Conservation (phyloP, 345 rosid genomes). For the Adansonia digitata region DNA sequence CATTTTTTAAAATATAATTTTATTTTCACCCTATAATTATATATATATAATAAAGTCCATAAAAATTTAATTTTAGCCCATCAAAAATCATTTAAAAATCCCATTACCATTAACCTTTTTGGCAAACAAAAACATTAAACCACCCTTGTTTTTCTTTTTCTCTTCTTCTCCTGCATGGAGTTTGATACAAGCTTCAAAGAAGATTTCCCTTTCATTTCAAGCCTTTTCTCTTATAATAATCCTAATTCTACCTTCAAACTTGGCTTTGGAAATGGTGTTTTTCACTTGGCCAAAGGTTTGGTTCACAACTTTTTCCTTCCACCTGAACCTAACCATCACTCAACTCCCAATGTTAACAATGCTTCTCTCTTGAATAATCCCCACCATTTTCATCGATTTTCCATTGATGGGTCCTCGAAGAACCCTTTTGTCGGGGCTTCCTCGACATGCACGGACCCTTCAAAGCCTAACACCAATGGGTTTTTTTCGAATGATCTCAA, state of each 20-base stretch:
- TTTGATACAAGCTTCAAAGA: slow-evolving; percentile 30
- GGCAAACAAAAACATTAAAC: slow-evolving; percentile 2
- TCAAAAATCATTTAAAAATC: too few relatives aligned
- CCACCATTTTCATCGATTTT: slow-evolving; percentile 11
- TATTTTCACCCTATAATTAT: too few relatives aligned
- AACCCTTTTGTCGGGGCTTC: slow-evolving; percentile 14
- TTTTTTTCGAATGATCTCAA: slow-evolving; percentile 5
- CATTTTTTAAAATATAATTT: neutral
- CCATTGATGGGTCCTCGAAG: slow-evolving; percentile 18
- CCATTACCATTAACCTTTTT: slow-evolving; percentile 1
- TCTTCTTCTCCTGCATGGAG: slow-evolving; percentile 35
- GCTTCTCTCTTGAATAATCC: slow-evolving; percentile 11
- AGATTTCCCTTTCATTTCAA: slow-evolving; percentile 20
- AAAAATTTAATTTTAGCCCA: neutral
- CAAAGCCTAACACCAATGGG: neutral
- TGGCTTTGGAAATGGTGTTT: slow-evolving; percentile 11
- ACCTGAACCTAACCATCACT: neutral
- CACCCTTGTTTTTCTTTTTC: neutral
- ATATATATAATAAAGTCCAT: neutral
- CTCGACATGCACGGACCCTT: slow-evolving; percentile 13
- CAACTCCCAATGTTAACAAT: neutral
- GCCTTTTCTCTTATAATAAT: slow-evolving; percentile 4
- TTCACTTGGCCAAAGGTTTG: slow-evolving; percentile 3
- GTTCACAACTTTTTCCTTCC: slow-evolving; percentile 14
- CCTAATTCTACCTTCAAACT: neutral